Conservation (phyloP, 1,284 basidiomycete genomes). For the Cystobasidium pallidum region DNA sequence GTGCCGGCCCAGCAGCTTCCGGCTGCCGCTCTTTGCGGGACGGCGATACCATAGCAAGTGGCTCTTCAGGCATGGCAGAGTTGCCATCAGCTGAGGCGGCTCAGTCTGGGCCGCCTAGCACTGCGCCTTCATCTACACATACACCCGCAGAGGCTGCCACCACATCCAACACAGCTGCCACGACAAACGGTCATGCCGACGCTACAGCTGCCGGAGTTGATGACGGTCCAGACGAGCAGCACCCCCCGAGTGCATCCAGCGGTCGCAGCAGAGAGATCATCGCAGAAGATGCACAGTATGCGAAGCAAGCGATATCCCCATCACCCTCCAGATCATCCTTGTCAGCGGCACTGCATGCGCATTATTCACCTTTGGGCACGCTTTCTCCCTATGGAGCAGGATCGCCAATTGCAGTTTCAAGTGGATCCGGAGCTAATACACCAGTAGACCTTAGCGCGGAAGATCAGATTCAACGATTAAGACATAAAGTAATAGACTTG, state of each 20-base stretch:
- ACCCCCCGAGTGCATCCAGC: slow-evolving; percentile 2
- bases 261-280: slow-evolving; percentile 17
- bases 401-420: background rate
- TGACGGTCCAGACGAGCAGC: background rate
- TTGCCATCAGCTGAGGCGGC: no score
- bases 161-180: background rate
- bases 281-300: slow-evolving; percentile 13
- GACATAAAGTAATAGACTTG: slow-evolving; percentile 76
- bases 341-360: slow-evolving; percentile 11
- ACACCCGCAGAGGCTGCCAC: background rate
- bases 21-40: no score
- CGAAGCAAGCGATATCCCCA: slow-evolving; percentile 3
- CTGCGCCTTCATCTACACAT: background rate
- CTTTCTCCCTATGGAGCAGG: background rate
- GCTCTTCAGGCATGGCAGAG: no score
- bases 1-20: no score
- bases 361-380: background rate
- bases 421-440: slow-evolving; percentile 9
- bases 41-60: no score
- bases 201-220: background rate
- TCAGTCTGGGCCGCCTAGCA: background rate
- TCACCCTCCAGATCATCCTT: slow-evolving; percentile 13
- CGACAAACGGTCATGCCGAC: background rate
- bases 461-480: slow-evolving; percentile 33
- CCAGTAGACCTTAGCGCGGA: slow-evolving; percentile 17